Conservation (phyloP, 2,329 filamentous ascomycete species). For the Lithohypha guttulata region DNA sequence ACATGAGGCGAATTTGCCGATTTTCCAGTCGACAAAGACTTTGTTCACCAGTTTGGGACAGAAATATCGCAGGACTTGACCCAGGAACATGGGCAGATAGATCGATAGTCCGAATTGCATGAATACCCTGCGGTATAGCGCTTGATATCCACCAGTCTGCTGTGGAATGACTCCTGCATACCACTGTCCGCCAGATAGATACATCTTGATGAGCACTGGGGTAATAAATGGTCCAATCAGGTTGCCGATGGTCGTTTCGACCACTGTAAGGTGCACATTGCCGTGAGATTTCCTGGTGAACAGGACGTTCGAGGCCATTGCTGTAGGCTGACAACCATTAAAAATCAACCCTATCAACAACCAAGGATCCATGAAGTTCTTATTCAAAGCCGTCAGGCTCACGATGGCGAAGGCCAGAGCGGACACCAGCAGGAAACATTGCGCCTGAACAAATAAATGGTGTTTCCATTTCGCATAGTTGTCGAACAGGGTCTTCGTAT, state of each 20-base stretch:
- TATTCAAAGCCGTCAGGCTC: slow-evolving; percentile 40
- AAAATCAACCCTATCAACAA: slow-evolving; percentile 59
- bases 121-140: slow-evolving; percentile 57
- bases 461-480: slow-evolving; percentile 58
- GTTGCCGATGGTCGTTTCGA: slow-evolving; percentile 61
- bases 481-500: slow-evolving; percentile 48
- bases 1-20: slow-evolving; percentile 35
- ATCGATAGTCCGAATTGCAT: slow-evolving; percentile 59
- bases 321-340: slow-evolving; percentile 58
- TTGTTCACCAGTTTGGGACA: slow-evolving; percentile 45
- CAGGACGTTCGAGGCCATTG: slow-evolving; percentile 61
- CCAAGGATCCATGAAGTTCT: slow-evolving; percentile 48
- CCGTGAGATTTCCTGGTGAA: slow-evolving; percentile 61
- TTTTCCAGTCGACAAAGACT: slow-evolving; percentile 39
- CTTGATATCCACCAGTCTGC: slow-evolving; percentile 42
- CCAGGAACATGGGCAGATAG: slow-evolving; percentile 51
- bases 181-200: slow-evolving; percentile 43
- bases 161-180: slow-evolving; percentile 49
- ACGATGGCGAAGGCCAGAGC: slow-evolving; percentile 49
- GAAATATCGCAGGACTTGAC: slow-evolving; percentile 48
- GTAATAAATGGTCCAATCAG: slow-evolving; percentile 57
- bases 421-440: slow-evolving; percentile 57
- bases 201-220: slow-evolving; percentile 52
- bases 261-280: slow-evolving; percentile 54
- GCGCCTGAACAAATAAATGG: slow-evolving; percentile 56